These are phyloP conservation scores for Senecio squalidus DNA, from an alignment of 140 eudicot genomes.

Conservation along the genomic window DNA sequence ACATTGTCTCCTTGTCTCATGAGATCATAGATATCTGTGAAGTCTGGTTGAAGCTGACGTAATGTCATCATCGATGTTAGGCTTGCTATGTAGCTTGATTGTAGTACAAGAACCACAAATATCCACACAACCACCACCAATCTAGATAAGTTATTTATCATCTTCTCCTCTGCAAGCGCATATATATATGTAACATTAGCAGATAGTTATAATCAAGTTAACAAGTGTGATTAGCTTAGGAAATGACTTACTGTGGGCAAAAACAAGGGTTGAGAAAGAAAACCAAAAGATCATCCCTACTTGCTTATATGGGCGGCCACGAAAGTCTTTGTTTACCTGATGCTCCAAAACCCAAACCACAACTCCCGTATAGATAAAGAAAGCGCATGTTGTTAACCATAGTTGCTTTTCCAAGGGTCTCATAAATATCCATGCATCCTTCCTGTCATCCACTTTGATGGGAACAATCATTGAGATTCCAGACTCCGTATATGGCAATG, in stretches of 20 bases:
- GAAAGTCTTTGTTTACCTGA: slow-evolving; percentile 6
- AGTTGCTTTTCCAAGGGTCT: slow-evolving; percentile 28
- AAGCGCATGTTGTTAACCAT: slow-evolving; percentile 20
- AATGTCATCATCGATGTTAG: slow-evolving; percentile 23
- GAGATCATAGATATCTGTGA: slow-evolving; percentile 20
- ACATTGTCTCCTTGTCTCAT: slow-evolving; percentile 10
- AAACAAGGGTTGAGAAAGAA: slow-evolving; percentile 31
- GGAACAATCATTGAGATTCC: slow-evolving; percentile 23
- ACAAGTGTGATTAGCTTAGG: not conserved
- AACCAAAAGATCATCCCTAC: slow-evolving; percentile 22
- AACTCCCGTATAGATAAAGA: slow-evolving; percentile 21
- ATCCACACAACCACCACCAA: slow-evolving; percentile 10
- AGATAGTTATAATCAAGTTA: not conserved
- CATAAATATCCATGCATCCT: slow-evolving; percentile 23
- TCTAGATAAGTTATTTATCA: slow-evolving; percentile 12
- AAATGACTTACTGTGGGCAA: slow-evolving; percentile 21
- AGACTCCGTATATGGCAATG: slow-evolving; percentile 28
- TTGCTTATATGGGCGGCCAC: slow-evolving; percentile 10
- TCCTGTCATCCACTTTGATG: slow-evolving; percentile 9
- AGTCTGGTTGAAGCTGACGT: slow-evolving; percentile 17
- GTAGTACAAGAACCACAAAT: slow-evolving; percentile 18
- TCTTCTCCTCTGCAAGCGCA: slow-evolving; percentile 14
- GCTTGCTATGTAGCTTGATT: slow-evolving; percentile 29
- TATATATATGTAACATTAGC: not conserved
- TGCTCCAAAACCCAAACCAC: slow-evolving; percentile 31